A percentile compares a stretch with the other conserved stretches of the same genome.
phyloP scores from a whole-genome alignment of 768 basidiomycete species.

The Grammothele lineata region DNA sequence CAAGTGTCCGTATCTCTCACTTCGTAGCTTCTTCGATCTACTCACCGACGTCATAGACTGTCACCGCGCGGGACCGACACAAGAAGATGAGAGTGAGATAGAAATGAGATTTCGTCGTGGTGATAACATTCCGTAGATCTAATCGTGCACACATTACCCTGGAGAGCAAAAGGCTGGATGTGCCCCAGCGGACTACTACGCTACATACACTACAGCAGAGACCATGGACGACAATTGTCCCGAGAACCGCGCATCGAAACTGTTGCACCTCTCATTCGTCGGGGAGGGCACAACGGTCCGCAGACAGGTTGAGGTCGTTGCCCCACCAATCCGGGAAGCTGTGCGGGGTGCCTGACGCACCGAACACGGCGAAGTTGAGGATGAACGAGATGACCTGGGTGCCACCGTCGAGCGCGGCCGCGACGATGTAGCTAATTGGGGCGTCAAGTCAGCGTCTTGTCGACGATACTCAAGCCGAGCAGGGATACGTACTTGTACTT shows the following conservation, averaged over 20 bases:
- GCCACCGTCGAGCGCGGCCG: constrained; percentile 36
- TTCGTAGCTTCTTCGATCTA: too few species aligned
- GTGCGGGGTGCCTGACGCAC: constrained; percentile 24
- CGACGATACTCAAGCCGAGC: background rate
- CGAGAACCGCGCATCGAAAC: too few species aligned
- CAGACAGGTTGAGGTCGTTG: constrained; percentile 22
- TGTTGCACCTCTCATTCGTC: too few species aligned
- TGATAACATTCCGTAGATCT: too few species aligned
- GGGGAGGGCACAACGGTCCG: constrained; percentile 24
- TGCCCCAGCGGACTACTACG: background rate
- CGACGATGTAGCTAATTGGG: constrained; percentile 33
- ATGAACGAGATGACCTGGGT: constrained; percentile 35
- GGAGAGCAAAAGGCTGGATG: background rate
- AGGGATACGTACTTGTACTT: constrained; percentile 28
- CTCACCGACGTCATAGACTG: too few species aligned
- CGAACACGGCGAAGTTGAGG: constrained; percentile 30
- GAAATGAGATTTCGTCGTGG: too few species aligned
- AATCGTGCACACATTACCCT: background rate
- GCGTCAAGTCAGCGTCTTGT: background rate
- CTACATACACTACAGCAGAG: background rate
- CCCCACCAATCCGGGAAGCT: constrained; percentile 27
- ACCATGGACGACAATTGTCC: too few species aligned
- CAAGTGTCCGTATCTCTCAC: too few species aligned
- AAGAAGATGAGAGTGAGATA: too few species aligned
- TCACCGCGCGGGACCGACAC: too few species aligned